Evolutionary conservation across 129 eudicot species (phyloP).

Genomic region (Pseudognaphalium luteoalbum): DNA sequence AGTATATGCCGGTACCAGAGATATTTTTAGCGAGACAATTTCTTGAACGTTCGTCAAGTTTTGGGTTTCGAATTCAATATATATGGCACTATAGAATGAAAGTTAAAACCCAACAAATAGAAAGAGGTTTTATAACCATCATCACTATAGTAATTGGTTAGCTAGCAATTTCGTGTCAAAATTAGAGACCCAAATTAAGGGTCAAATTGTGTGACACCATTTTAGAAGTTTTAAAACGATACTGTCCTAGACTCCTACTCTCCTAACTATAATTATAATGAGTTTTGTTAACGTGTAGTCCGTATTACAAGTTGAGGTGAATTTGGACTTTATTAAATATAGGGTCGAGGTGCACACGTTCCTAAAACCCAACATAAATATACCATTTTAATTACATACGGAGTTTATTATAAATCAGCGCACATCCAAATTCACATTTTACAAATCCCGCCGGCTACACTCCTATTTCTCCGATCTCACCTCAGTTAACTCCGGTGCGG

Average conservation of each 20-base stretch:
- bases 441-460: conserved; percentile 22
- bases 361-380: background rate
- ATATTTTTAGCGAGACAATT: too few relatives aligned
- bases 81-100: too few relatives aligned
- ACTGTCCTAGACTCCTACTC: background rate
- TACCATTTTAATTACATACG: too few relatives aligned
- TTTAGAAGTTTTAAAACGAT: conserved; percentile 25
- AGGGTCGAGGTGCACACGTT: too few relatives aligned
- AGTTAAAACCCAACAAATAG: background rate
- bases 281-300: too few relatives aligned
- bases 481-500: background rate
- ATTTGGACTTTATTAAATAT: too few relatives aligned
- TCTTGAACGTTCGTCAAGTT: too few relatives aligned
- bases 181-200: background rate
- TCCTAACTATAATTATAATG: too few relatives aligned
- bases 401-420: background rate
- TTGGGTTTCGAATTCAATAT: too few relatives aligned
- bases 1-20: too few relatives aligned
- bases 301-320: too few relatives aligned
- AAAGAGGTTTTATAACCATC: too few relatives aligned
- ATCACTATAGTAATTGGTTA: background rate
- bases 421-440: conserved; percentile 1
- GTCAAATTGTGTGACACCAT: conserved; percentile 32
- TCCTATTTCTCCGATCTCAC: conserved; percentile 21
- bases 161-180: conserved; percentile 23